A percentile compares a stretch with the other conserved stretches of the same genome.
These are phyloP conservation scores for Tolypocladium ovalisporum DNA, from an alignment of 2,329 filamentous ascomycete genomes.

Conservation along the genomic window DNA sequence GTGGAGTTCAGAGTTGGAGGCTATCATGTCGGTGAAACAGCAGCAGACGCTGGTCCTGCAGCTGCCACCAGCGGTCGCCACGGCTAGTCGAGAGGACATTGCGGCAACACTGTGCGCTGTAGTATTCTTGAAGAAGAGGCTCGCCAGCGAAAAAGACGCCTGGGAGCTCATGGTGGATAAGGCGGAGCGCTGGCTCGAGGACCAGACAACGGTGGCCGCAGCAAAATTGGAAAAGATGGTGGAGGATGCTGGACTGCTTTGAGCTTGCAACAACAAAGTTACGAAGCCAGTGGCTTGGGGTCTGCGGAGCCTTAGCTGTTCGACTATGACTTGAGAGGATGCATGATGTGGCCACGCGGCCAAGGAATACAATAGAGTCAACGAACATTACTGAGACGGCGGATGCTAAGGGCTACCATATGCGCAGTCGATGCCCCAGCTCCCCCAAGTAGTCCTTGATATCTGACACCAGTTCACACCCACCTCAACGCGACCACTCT, in stretches of 20 bases:
- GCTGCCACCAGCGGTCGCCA: background rate
- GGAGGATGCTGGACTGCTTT: slow-evolving; percentile 1
- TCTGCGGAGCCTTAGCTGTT: background rate
- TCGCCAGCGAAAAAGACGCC: slow-evolving; percentile 34
- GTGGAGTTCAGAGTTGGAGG: slow-evolving; percentile 16
- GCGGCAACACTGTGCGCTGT: slow-evolving; percentile 19
- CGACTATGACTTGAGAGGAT: background rate
- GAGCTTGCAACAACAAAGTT: background rate
- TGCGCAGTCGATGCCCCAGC: background rate
- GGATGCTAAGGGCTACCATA: background rate
- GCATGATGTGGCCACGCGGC: background rate
- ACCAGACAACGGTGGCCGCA: slow-evolving; percentile 5
- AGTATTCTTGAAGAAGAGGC: slow-evolving; percentile 29
- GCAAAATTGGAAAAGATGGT: slow-evolving; percentile 9
- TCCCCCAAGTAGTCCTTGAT: background rate
- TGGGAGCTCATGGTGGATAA: slow-evolving; percentile 58
- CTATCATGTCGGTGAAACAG: slow-evolving; percentile 11
- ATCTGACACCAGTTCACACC: background rate
- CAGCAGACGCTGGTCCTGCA: slow-evolving; percentile 1
- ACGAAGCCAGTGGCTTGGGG: background rate
- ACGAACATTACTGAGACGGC: too few species aligned
- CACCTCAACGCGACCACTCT: background rate
- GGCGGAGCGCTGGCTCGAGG: slow-evolving; percentile 38
- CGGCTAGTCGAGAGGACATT: slow-evolving; percentile 4
- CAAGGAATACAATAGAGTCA: too few species aligned